A percentile compares a stretch with the other conserved stretches of the same genome.
Evolutionary conservation across 2,329 filamentous ascomycete genomes (phyloP).

Genomic region (Penicillium digitatum): DNA sequence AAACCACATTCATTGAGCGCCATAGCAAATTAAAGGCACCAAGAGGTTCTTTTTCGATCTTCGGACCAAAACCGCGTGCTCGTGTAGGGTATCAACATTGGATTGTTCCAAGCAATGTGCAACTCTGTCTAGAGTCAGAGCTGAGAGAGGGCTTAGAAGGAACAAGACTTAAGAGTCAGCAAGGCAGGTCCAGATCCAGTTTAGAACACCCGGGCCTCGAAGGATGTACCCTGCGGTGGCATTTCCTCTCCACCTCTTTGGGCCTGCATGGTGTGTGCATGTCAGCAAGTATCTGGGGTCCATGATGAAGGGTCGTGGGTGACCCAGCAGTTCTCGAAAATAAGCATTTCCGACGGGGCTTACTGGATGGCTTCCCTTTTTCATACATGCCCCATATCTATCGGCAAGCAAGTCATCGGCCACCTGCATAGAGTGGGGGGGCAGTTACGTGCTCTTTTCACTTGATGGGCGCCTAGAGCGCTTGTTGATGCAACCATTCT

Average conservation of each 20-base stretch:
- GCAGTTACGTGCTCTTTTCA: slow-evolving; percentile 5
- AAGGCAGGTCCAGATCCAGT: not conserved
- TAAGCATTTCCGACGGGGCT: slow-evolving; percentile 13
- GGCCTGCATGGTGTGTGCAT: slow-evolving; percentile 9
- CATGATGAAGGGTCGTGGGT: slow-evolving; percentile 14
- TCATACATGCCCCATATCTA: slow-evolving; percentile 9
- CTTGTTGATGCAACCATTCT: slow-evolving; percentile 25
- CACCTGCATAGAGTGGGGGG: slow-evolving; percentile 17
- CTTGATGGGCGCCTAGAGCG: slow-evolving; percentile 33
- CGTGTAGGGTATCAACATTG: slow-evolving; percentile 6
- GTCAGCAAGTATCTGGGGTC: slow-evolving; percentile 20
- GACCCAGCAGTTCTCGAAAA: slow-evolving; percentile 2
- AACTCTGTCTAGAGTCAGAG: not conserved
- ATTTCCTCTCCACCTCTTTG: slow-evolving; percentile 1
- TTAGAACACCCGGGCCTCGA: slow-evolving; percentile 6
- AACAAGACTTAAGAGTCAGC: too few species aligned
- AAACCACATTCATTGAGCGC: not conserved
- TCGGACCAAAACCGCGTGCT: slow-evolving; percentile 12
- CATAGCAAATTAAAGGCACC: not conserved
- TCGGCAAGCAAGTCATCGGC: slow-evolving; percentile 20
- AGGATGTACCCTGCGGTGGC: slow-evolving; percentile 11
- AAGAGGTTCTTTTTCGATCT: not conserved
- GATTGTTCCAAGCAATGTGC: not conserved
- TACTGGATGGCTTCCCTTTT: slow-evolving; percentile 9
- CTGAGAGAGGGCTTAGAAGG: too few species aligned